Evolutionary conservation across 2,329 filamentous ascomycete species (phyloP), one percentile per base, ranked within the genome.

Genomic region (Aspergillus sojae): DNA sequence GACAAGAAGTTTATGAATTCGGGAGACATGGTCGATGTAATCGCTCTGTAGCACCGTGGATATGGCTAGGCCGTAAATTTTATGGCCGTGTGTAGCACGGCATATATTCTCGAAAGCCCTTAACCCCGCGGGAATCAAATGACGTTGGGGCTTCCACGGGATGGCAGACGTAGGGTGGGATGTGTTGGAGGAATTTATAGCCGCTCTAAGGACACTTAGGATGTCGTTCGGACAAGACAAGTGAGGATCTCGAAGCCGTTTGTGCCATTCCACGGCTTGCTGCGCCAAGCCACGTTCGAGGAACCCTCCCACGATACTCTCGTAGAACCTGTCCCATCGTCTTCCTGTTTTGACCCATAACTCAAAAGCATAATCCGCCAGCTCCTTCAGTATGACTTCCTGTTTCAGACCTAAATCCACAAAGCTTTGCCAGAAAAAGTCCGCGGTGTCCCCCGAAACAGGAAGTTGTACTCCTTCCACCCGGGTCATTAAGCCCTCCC

Each of bases 1-100:
- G 23, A 81, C 60, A 11, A 85, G 69, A 57, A 81, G 79, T 32
- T 74, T 68, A 67, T 86, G 84, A 81, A 84, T 83, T 21, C 72
- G 71, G 10, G 82, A 68, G 34, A 82, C 81, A 60, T 78, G 70
- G 23, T 77, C 68, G 57, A 77, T 72, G 45, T 77, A 68, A 28
- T 78, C 75, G 41, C 73, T 70, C 7, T 73, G 67, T 67, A 80
- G 77, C 2, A 85, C 69, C 21, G 67, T 65, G 19, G 78, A 72
- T 30, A 85, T 76, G n/a, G 81, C 70, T 28, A 72, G 74, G 3
- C 71, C 71, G 66, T 86, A 86, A 10, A 83, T 75, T 50, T 76
- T 76, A 55, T 78, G 77, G 50, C 76, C 72, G 5, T 73, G 65
- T 12, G 74, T 72, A 12, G 74, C 62, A 21, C 72, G 68, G 66